Conservation (phyloP, 73 alveolate species). For the Symbiodinium natans region DNA sequence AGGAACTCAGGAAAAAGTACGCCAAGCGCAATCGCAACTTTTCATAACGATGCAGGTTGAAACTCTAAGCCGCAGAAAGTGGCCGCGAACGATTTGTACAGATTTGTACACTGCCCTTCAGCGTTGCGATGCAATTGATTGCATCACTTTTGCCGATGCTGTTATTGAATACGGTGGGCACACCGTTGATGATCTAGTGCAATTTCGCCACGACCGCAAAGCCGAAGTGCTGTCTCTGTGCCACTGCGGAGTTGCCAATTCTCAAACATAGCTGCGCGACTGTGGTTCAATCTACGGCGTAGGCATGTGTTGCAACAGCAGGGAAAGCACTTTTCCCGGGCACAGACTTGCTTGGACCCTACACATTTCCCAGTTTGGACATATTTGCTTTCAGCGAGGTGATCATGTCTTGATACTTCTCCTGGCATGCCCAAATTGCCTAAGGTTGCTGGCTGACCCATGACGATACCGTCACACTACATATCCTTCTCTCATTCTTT, state of each 20-base stretch:
- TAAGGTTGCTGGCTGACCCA: background rate
- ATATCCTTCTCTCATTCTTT: background rate
- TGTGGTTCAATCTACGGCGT: no score
- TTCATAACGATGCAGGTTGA: background rate
- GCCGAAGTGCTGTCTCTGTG: background rate
- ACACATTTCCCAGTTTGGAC: constrained; percentile 72
- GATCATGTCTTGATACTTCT: constrained; percentile 90
- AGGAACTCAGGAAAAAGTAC: no score
- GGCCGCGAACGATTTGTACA: background rate
- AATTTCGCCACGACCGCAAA: background rate
- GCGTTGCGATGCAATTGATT: background rate
- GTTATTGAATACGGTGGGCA: no score
- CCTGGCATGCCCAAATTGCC: constrained; percentile 5
- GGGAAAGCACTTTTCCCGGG: no score
- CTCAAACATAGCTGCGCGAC: background rate
- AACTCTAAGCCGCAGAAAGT: background rate
- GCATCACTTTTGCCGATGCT: background rate
- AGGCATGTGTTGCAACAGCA: no score
- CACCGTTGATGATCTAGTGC: no score
- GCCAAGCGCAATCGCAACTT: background rate
- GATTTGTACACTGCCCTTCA: background rate
- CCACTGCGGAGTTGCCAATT: background rate
- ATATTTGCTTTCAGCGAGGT: constrained; percentile 66
- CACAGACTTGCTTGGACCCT: no score
- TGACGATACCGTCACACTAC: no score